phyloP scores from a whole-genome alignment of 1,284 basidiomycete species.

The Puccinia coronata region DNA sequence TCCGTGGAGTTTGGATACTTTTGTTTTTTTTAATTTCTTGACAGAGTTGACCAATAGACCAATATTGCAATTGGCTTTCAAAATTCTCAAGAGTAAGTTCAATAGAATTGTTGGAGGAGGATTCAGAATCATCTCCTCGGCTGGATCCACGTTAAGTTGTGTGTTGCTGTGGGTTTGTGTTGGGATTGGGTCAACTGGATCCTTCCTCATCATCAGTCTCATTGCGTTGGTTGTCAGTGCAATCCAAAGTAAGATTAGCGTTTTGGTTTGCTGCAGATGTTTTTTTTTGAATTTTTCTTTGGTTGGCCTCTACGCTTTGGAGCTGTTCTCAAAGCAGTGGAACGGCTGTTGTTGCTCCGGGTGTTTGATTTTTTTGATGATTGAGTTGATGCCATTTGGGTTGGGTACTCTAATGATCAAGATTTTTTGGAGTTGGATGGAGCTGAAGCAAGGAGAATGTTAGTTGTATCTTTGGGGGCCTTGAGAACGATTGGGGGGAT shows the following conservation, averaged over 20 bases:
- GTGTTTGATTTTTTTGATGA: not conserved
- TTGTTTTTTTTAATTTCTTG: not conserved
- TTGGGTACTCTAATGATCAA: too few species aligned
- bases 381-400: not conserved
- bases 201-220: too few species aligned
- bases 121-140: not conserved
- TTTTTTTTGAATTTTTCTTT: not conserved
- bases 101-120: not conserved
- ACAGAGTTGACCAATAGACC: not conserved
- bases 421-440: not conserved
- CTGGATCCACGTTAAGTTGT: too few species aligned
- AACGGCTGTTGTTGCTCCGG: too few species aligned
- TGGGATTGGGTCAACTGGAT: too few species aligned
- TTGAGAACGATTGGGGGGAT: not conserved
- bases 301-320: not conserved
- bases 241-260: too few species aligned
- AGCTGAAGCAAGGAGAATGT: not conserved
- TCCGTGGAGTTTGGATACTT: not conserved
- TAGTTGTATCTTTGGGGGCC: too few species aligned
- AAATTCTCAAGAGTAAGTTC: slow-evolving; percentile 2
- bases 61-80: not conserved
- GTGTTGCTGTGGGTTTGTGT: too few species aligned
- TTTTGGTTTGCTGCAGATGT: too few species aligned
- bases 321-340: too few species aligned
- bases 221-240: too few species aligned